phyloP scores from a whole-genome alignment of 805 yeast genomes.

The Candida khao-thaluensis region DNA sequence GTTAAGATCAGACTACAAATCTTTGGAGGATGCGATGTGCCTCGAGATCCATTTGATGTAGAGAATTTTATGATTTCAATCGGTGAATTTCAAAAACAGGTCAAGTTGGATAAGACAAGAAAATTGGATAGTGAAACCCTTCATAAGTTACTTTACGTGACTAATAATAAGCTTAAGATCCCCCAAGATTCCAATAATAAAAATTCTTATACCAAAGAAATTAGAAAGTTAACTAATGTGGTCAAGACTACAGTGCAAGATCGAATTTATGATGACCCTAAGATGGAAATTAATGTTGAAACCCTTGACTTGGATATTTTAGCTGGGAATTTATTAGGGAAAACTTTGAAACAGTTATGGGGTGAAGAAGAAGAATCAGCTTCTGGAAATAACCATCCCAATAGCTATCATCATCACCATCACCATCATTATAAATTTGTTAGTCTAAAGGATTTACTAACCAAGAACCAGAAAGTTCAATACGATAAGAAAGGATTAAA shows the following conservation, averaged over 20 bases:
- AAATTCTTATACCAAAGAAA: conserved; percentile 36
- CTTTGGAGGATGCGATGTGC: conserved; percentile 49
- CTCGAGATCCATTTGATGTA: conserved; percentile 81
- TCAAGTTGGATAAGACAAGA: conserved; percentile 49
- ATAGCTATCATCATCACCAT: conserved; percentile 6
- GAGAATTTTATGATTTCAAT: conserved; percentile 66
- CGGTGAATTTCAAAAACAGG: conserved; percentile 74
- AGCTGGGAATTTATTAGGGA: conserved; percentile 33
- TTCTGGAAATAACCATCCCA: conserved; percentile 5
- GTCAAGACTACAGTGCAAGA: conserved; percentile 77
- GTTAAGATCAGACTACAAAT: conserved; percentile 58
- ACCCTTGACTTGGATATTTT: conserved; percentile 38
- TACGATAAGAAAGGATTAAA: conserved; percentile 34
- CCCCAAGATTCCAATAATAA: conserved; percentile 2
- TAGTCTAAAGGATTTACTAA: conserved; percentile 32
- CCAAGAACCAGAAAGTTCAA: conserved; percentile 16
- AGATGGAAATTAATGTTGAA: conserved; percentile 33
- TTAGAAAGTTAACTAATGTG: conserved; percentile 56
- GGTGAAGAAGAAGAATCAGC: conserved; percentile 18
- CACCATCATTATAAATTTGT: conserved; percentile 20
- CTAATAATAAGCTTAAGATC: conserved; percentile 32
- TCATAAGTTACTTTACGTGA: conserved; percentile 32
- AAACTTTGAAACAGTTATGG: conserved; percentile 34
- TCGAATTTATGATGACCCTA: conserved; percentile 27
- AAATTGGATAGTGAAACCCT: conserved; percentile 58